Evolutionary conservation across 768 basidiomycete genomes (phyloP), one percentile per base, ranked within the genome.

Genomic region (Arthromyces matolae): DNA sequence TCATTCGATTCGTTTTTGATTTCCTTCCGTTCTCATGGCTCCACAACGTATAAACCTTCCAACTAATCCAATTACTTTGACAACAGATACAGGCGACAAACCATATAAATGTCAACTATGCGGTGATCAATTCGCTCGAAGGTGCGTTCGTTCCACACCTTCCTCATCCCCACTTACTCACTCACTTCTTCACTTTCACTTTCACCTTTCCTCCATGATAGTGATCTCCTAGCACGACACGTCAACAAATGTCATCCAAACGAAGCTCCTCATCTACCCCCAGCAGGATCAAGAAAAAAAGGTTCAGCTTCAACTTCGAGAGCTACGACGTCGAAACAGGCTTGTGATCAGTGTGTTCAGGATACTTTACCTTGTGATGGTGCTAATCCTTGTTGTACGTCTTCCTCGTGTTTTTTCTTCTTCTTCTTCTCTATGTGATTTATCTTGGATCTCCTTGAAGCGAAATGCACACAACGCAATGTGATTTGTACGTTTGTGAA

Each of bases 101-200:
- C 90, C 90, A 8, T 93, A 93, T 75, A 89, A 89, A 60, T 93
- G 90, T 57, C 83, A 84, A 60, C 78, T 83, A 54, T 93, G 90
- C 64, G 89, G 89, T 29, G 90, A 93, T 71, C 89, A 91, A 68
- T 93, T 93, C 61, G 90, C 90, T 2, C 68, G 90, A 61, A 90
- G 89, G 89, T 86, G 20, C 22, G 42, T 52, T 47, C 42, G 41
- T 49, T 42, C 34, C 24, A 43, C 18, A 40, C 20, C 34, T 18
- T 20, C 20, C 10, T 13, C 4, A n/a, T n/a, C n/a, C n/a, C n/a
- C n/a, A n/a, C 29, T 34, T 41, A 7, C 18, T 42, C 49, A 42
- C 34, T 25, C 35, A 42, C 45, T 37, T 42, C 18, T 42, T 22
- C 34, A 18, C 19, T 20, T 10, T 13, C 4, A 1, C n/a, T 16